Base-by-base conservation (phyloP, 148 eudicot species). In the Vaccinium corymbosum region DNA sequence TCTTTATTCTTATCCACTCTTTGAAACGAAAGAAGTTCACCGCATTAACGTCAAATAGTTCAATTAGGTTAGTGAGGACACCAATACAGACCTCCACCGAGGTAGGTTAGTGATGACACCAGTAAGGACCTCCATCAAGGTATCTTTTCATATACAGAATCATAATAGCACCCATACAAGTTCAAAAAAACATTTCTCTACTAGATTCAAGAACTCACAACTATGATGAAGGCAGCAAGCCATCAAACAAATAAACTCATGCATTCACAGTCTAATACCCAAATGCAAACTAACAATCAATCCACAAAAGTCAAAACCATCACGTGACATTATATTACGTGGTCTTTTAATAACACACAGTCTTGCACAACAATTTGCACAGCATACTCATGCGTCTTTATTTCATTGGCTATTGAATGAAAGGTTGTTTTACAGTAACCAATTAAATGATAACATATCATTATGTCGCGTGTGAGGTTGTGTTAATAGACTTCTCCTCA, bases 81-180 rank as follows among this genome's bases (percentile, higher is more conserved):
- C 42, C 32, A 51, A 15, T 15, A 53, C 4, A 68, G 81, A 19
- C 20, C 81, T 16, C 49, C 46, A 3, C 64, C n/a, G 64, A 66
- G 74, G n/a, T 25, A 46, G 62, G 72, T 5, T 14, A 80, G 15
- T 22, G 51, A 59, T 22, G 9, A 11, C 20, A 14, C 52, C 22
- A 38, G 16, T n/a, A 62, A 5, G 74, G 83, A 22, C 19, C 83
- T 22, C n/a, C 27, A 22, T 81, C n/a, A 81, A 66, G 74, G 14
- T 25, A 46, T 81, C 57, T 81, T 20, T 27, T 51, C 49, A 2
- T 6, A 80, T 1, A 59, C 7, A 42, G 22, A 81, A 62, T 77
- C 59, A 11, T n/a, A 42, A 80, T 62, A n/a, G 48, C 22, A n/a
- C 55, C 53, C 53, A 15, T 17, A 25, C 14, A n/a, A 22, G 15